Conservation (phyloP, 306 rosid genomes). For the Hippophae rhamnoides region DNA sequence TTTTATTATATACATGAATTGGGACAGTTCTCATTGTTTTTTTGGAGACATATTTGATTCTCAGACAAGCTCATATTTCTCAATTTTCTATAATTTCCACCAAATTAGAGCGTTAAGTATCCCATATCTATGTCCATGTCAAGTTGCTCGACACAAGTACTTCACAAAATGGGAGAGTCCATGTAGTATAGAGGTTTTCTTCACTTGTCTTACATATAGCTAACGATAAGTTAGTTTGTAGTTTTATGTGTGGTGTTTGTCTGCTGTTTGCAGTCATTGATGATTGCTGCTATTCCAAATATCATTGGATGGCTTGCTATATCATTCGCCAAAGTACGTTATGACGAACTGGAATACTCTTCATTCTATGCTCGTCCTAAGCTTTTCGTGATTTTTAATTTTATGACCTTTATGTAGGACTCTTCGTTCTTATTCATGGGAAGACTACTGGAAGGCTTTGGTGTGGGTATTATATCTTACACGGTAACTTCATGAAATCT, state of each 20-base stretch:
- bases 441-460: conserved; percentile 82
- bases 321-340: conserved; percentile 53
- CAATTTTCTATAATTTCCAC: no score
- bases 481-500: conserved; percentile 40
- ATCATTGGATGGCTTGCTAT: conserved; percentile 70
- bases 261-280: conserved; percentile 47
- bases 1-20: no score
- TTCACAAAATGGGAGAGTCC: no score
- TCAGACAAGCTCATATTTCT: no score
- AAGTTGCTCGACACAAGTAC: no score
- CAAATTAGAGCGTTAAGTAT: no score
- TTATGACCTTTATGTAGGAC: conserved; percentile 36
- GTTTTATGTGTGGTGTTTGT: conserved; percentile 8
- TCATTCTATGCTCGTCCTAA: background rate
- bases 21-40: no score
- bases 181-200: no score
- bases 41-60: no score
- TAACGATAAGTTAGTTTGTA: no score
- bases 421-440: conserved; percentile 73
- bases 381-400: background rate
- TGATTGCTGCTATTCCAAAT: conserved; percentile 66
- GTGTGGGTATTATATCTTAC: conserved; percentile 83
- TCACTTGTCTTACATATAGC: no score
- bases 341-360: background rate
- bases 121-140: no score